Percentiles rank a stretch among this genome's conserved stretches.
These are phyloP conservation scores for Melampsora larici-populina DNA, from an alignment of 1,284 basidiomycete species.

Conservation along the genomic window DNA sequence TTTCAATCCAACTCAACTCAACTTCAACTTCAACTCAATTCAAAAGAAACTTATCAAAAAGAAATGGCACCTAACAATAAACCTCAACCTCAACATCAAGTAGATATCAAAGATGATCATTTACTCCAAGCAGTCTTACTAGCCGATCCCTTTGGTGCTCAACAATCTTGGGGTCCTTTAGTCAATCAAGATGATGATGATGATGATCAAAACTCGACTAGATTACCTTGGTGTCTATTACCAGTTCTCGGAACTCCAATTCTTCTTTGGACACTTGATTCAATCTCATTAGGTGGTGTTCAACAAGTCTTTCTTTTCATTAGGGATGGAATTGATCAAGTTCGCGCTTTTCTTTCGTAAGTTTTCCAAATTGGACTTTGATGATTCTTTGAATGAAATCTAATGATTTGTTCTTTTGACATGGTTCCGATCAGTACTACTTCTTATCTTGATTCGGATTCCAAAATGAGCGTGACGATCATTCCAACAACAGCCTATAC, in stretches of 20 bases:
- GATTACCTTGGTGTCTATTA: constrained; percentile 68
- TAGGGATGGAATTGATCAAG: constrained; percentile 75
- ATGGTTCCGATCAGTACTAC: constrained; percentile 23
- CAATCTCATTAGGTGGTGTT: constrained; percentile 82
- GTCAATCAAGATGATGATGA: constrained; percentile 16
- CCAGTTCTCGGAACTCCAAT: constrained; percentile 91
- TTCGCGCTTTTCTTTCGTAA: constrained; percentile 74
- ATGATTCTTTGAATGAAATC: no score
- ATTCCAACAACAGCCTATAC: constrained; percentile 78
- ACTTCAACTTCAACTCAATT: background rate
- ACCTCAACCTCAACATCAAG: background rate
- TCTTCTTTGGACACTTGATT: constrained; percentile 93
- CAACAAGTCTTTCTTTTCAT: constrained; percentile 91
- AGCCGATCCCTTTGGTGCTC: constrained; percentile 27
- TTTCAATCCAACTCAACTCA: no score
- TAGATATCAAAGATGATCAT: constrained; percentile 33
- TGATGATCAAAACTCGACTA: background rate
- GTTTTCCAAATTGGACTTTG: no score
- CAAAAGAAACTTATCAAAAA: background rate
- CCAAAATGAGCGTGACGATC: constrained; percentile 61
- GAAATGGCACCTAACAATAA: constrained; percentile 37
- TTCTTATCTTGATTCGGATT: constrained; percentile 35
- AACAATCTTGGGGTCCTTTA: constrained; percentile 38
- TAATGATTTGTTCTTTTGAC: background rate
- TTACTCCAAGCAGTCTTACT: constrained; percentile 32